phyloP scores from a whole-genome alignment of 2,329 filamentous ascomycete genomes.

The Sporothrix mexicana region DNA sequence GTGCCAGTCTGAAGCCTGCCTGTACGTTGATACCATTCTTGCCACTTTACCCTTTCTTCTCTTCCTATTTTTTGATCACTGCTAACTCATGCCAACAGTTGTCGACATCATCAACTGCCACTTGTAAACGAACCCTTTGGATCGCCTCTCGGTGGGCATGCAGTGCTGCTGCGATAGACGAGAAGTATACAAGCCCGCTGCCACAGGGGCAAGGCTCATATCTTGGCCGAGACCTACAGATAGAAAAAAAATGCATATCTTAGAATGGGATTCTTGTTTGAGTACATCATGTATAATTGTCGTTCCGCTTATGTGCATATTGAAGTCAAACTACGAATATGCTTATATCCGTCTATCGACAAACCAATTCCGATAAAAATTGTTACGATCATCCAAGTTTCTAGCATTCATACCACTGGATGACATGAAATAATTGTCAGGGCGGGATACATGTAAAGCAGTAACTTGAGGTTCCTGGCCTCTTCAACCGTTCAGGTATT shows the following conservation, averaged over 20 bases:
- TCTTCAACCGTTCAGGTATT: no score
- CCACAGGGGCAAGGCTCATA: neutral
- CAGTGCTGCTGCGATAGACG: neutral
- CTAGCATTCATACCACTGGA: no score
- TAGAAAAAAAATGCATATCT: neutral
- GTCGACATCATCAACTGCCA: constrained; percentile 66
- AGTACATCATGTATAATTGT: neutral
- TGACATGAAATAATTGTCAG: no score
- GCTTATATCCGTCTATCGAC: neutral
- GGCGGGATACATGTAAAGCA: no score
- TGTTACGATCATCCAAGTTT: neutral
- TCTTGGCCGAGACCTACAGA: constrained; percentile 24
- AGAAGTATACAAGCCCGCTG: neutral
- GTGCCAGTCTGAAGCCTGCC: constrained; percentile 94
- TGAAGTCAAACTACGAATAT: neutral
- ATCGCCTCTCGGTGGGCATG: neutral
- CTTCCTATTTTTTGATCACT: neutral
- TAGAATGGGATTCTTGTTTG: neutral
- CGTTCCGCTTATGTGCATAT: neutral
- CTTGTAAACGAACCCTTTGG: constrained; percentile 47
- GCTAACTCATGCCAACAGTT: constrained; percentile 49
- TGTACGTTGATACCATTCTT: constrained; percentile 64
- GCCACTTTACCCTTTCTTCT: neutral
- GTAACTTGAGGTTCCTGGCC: no score
- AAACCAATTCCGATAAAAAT: neutral